Evolutionary conservation across 768 basidiomycete genomes (phyloP), one percentile per base, ranked within the genome.

Genomic region (Mycena amicta): DNA sequence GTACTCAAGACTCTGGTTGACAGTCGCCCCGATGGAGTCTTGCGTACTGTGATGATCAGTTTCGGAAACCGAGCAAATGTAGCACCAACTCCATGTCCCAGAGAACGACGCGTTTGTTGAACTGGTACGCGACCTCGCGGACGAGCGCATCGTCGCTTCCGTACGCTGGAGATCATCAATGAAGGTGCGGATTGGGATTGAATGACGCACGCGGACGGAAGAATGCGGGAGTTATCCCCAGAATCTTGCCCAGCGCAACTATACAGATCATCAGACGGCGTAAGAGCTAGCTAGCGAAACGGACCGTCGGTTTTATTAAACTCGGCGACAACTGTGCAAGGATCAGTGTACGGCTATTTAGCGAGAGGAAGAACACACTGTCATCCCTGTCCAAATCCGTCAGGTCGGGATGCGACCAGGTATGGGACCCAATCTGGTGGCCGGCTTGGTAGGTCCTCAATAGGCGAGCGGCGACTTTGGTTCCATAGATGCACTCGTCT

Each of bases 371-470:
- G 39, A 27, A 27, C 67, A 20, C 47, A 71, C 70, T 63, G 45
- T 69, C 51, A 52, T 60, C 67, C 62, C 58, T 63, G n/a, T 63
- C 61, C 12, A 71, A 53, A 6, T 40, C 59, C 3, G 61, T 65
- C 22, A 74, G 58, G 50, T 73, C 60, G 16, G 50, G 37, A 50
- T 75, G 74, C 3, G 52, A 53, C 74, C 73, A 74, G 3, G 72
- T 72, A 57, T 74, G 72, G 11, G 72, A 72, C 20, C 61, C 71
- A 31, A 74, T 61, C 55, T 74, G 72, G 46, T 74, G 74, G 3
- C 73, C 74, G 4, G 56, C 55, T 52, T 55, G 51, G 55, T 71
- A 71, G 2, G 63, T 60, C 50, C 67, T 59, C 41, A 65, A 61
- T 50, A 71, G 60, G 3, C 65, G 62, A 23, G 61, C 56, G 13